phyloP scores from a whole-genome alignment of 495 filamentous ascomycete genomes.

The Penicillium crystallinum region DNA sequence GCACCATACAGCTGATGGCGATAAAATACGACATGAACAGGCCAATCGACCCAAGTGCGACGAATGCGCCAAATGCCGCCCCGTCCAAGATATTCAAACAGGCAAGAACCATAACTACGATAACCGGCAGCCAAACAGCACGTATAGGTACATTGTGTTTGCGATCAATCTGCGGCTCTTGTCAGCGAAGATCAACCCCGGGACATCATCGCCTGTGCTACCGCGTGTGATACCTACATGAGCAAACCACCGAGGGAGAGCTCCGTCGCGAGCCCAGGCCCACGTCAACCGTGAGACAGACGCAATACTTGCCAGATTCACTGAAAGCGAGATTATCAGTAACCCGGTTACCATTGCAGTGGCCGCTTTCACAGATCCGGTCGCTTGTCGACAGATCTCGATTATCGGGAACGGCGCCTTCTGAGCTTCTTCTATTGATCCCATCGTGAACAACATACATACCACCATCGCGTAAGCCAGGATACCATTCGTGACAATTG shows the following conservation, averaged over 20 bases:
- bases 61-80: slow-evolving; percentile 50
- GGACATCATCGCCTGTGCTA: not conserved
- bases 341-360: slow-evolving; percentile 42
- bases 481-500: slow-evolving; percentile 26
- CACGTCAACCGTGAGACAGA: slow-evolving; percentile 33
- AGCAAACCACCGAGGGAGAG: slow-evolving; percentile 34
- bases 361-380: slow-evolving; percentile 33
- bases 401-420: slow-evolving; percentile 37
- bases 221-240: slow-evolving; percentile 20
- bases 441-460: slow-evolving; percentile 36
- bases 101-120: slow-evolving; percentile 42
- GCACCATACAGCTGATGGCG: slow-evolving; percentile 35
- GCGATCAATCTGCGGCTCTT: slow-evolving; percentile 13
- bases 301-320: slow-evolving; percentile 26
- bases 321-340: slow-evolving; percentile 36
- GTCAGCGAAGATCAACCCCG: not conserved
- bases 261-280: slow-evolving; percentile 40
- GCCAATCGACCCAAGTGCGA: slow-evolving; percentile 39
- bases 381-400: slow-evolving; percentile 39
- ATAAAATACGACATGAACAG: slow-evolving; percentile 38
- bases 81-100: slow-evolving; percentile 52
- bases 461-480: slow-evolving; percentile 35
- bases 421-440: slow-evolving; percentile 26
- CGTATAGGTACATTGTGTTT: slow-evolving; percentile 37
- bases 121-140: slow-evolving; percentile 43